Conservation (phyloP, 129 eudicot species). For the Centella asiatica region DNA sequence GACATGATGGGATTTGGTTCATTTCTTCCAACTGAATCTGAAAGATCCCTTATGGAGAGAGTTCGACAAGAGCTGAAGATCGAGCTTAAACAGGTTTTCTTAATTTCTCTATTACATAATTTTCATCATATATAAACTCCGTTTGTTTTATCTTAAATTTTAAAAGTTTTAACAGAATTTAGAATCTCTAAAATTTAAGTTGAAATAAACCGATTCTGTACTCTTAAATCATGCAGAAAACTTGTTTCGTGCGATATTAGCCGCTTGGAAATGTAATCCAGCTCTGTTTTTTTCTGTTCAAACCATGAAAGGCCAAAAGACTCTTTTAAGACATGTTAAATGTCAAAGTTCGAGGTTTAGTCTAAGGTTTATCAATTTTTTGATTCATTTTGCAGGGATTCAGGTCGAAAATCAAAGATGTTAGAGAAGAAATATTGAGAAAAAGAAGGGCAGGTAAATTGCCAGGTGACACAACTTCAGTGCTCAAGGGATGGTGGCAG, state of each 20-base stretch:
- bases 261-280: too few species aligned
- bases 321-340: too few species aligned
- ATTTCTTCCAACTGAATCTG: constrained; percentile 80
- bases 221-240: too few species aligned
- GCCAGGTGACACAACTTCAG: constrained; percentile 94
- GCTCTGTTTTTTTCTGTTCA: too few species aligned
- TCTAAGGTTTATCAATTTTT: neutral
- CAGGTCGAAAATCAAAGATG: constrained; percentile 90
- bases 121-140: too few species aligned
- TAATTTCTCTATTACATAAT: neutral
- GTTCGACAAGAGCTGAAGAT: constrained; percentile 91
- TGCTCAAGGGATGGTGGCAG: constrained; percentile 97
- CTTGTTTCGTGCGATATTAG: too few species aligned
- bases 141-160: too few species aligned
- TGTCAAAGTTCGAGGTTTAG: too few species aligned
- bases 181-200: too few species aligned
- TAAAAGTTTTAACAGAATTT: too few species aligned
- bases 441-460: constrained; percentile 92
- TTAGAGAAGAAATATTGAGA: constrained; percentile 85
- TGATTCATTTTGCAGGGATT: constrained; percentile 51
- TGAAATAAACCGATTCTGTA: too few species aligned
- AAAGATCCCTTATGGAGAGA: constrained; percentile 88
- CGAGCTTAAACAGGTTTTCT: constrained; percentile 86
- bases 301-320: too few species aligned
- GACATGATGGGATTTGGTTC: constrained; percentile 87